Base-by-base conservation (phyloP, 2,329 filamentous ascomycete species). In the Pseudogymnoascus sp. region DNA sequence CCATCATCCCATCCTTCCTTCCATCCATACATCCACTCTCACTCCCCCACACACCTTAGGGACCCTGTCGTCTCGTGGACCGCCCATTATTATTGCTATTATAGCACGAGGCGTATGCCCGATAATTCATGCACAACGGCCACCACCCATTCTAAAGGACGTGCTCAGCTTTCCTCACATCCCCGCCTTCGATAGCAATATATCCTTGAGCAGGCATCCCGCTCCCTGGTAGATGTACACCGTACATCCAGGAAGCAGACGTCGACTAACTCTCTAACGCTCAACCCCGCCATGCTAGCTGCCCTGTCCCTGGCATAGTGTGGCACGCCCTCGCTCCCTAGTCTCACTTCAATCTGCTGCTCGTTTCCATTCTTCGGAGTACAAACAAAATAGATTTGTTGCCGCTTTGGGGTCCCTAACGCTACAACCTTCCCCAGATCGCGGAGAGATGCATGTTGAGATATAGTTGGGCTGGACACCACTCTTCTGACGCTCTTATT, bases 51-150 rank as follows among this genome's bases (percentile, higher is more conserved):
- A 52, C 45, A 52, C 45, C 45, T 18, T 4, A 52, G 45, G 5
- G 45, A 52, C 45, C 45, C 45, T 52, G 45, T 52, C 45, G 45
- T 52, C 45, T 52, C 45, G 45, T 52, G 45, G 45, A 52, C 45
- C 45, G 45, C n/a, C 25, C 45, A 31, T 52, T 31, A 52, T 52
- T 31, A 52, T 31, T 52, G 25, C 45, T 16, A 52, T 52, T 52
- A 52, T 52, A 52, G 45, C 25, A 52, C 45, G 31, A 52, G 45
- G 25, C 45, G 45, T 31, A 52, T 52, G 45, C 25, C 45, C 25
- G 45, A 31, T 18, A 52, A 31, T 52, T 52, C 45, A 52, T 52
- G 45, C 45, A 7, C 45, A 52, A 6, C 45, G 45, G 25, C n/a
- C 45, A 52, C 45, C 45, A 52, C 16, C 45, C 45, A 52, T 28